phyloP scores from a whole-genome alignment of 2,329 filamentous ascomycete genomes.

The Alternaria panax region DNA sequence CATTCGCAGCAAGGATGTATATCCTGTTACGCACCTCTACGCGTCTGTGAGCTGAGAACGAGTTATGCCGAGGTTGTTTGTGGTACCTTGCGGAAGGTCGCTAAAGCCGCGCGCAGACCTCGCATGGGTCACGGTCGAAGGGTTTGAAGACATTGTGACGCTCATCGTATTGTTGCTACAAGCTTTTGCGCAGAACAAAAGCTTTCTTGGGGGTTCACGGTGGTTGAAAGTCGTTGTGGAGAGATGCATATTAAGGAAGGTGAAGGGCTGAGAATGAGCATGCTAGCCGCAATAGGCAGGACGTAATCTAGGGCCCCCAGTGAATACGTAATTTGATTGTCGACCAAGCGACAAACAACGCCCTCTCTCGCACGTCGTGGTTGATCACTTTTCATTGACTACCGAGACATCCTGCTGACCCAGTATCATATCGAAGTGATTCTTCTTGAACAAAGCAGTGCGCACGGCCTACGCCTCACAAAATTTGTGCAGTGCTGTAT shows the following conservation, averaged over 20 bases:
- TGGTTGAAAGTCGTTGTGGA: not conserved
- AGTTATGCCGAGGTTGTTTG: conserved; percentile 11
- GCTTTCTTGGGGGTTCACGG: conserved; percentile 8
- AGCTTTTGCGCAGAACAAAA: conserved; percentile 9
- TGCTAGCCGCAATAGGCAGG: conserved; percentile 14
- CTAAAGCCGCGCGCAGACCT: conserved; percentile 10
- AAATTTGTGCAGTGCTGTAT: not conserved
- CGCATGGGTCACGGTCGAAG: conserved; percentile 8
- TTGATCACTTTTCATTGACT: not conserved
- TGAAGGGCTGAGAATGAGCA: conserved; percentile 1
- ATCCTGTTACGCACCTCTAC: conserved; percentile 20
- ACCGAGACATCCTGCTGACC: not conserved
- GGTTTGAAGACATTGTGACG: conserved; percentile 11
- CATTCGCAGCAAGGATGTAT: conserved; percentile 10
- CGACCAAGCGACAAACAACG: not conserved
- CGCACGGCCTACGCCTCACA: not conserved
- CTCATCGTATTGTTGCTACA: conserved; percentile 1
- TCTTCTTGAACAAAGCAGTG: not conserved
- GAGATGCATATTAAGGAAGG: conserved; percentile 13
- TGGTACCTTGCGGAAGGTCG: conserved; percentile 15
- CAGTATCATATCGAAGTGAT: not conserved
- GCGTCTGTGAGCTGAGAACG: conserved; percentile 11
- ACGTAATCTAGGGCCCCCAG: conserved; percentile 6
- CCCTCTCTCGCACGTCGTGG: not conserved
- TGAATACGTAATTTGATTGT: conserved; percentile 15